phyloP scores from a whole-genome alignment of 2,329 filamentous ascomycete species.

The Phialemonium atrogriseum region DNA sequence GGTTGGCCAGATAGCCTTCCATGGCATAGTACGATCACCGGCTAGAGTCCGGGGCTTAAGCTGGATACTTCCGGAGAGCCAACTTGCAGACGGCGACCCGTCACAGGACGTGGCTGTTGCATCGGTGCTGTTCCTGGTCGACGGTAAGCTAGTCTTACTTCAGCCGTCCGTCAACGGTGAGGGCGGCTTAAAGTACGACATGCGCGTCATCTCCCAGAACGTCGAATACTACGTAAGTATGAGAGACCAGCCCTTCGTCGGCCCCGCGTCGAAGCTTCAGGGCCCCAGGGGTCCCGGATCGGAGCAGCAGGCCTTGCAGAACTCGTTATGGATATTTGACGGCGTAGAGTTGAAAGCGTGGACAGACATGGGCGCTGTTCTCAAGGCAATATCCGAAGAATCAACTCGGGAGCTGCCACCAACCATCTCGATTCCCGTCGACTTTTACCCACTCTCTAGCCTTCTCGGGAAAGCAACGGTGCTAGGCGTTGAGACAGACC shows the following conservation, averaged over 20 bases:
- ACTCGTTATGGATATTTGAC: conserved; percentile 94
- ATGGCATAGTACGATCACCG: conserved; percentile 91
- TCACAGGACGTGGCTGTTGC: conserved; percentile 92
- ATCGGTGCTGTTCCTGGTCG: conserved; percentile 91
- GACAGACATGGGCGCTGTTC: conserved; percentile 79
- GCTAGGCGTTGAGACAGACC: conserved; percentile 82
- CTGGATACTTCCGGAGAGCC: conserved; percentile 89
- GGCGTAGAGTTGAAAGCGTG: conserved; percentile 79
- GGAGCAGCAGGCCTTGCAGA: conserved; percentile 50
- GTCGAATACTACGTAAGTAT: conserved; percentile 93
- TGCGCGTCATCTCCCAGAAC: conserved; percentile 92
- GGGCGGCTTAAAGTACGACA: conserved; percentile 90
- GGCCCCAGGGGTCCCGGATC: conserved; percentile 11
- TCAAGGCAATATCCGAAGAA: conserved; percentile 61
- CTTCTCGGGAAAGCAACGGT: conserved; percentile 84
- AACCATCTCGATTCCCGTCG: conserved; percentile 71
- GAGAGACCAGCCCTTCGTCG: conserved; percentile 64
- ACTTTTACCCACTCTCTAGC: conserved; percentile 90
- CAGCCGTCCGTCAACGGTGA: conserved; percentile 78
- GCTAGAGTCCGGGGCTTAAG: conserved; percentile 87
- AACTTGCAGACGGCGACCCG: conserved; percentile 83
- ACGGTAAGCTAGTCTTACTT: conserved; percentile 88
- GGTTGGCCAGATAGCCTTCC: conserved; percentile 96
- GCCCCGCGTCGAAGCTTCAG: conserved; percentile 11
- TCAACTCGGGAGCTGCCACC: conserved; percentile 61